These are phyloP conservation scores for Huntiella omanensis DNA, from an alignment of 2,329 filamentous ascomycete species.

Conservation along the genomic window DNA sequence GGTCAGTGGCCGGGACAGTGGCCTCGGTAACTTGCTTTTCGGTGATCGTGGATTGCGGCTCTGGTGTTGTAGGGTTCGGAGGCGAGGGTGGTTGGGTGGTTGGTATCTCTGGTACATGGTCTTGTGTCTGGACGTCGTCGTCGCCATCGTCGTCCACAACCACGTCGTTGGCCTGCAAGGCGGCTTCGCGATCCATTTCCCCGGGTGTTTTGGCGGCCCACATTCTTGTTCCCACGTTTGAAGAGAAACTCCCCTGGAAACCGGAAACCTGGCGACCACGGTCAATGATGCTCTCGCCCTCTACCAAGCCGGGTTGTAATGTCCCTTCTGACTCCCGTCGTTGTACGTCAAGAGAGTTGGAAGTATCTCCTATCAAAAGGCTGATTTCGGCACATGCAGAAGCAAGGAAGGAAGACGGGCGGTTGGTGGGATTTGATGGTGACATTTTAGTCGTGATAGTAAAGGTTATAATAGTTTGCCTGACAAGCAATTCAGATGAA, in stretches of 20 bases:
- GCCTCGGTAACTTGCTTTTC: neutral
- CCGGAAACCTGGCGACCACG: conserved; percentile 10
- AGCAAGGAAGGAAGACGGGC: conserved; percentile 6
- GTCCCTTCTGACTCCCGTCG: too few relatives aligned
- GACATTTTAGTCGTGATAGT: conserved; percentile 1
- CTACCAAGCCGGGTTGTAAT: neutral
- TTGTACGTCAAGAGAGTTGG: too few relatives aligned
- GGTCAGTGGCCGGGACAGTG: neutral
- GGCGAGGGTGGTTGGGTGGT: neutral
- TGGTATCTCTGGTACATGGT: neutral
- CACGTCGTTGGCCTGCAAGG: too few relatives aligned
- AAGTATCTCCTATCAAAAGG: too few relatives aligned
- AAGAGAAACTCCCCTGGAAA: conserved; percentile 11
- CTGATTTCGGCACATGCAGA: conserved; percentile 6
- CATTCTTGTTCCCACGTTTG: conserved; percentile 10
- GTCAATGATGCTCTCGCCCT: conserved; percentile 7
- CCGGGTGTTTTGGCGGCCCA: conserved; percentile 2
- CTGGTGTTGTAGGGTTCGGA: neutral
- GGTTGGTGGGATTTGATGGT: neutral
- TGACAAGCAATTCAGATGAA: neutral
- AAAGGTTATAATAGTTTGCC: neutral
- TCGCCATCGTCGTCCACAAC: too few relatives aligned
- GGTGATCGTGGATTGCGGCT: neutral
- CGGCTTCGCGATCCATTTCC: too few relatives aligned
- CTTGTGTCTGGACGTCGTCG: neutral